Conservation (phyloP, 805 yeast genomes). For the Cyberlindnera misumaiensis region DNA sequence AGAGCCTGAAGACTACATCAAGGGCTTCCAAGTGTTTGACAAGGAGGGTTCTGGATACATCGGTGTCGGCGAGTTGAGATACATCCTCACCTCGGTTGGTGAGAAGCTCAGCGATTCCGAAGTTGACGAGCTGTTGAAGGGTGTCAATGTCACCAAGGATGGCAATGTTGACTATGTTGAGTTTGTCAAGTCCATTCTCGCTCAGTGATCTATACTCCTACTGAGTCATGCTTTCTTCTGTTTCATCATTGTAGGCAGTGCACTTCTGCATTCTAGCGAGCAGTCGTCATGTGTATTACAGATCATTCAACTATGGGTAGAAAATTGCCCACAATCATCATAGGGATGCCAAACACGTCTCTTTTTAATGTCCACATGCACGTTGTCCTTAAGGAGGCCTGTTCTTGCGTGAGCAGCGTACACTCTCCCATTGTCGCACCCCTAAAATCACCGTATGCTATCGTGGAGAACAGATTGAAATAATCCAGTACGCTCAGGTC, state of each 20-base stretch:
- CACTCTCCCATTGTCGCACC: conserved; percentile 89
- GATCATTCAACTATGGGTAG: conserved; percentile 48
- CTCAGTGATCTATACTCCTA: conserved; percentile 46
- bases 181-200: conserved; percentile 87
- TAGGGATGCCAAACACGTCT: conserved; percentile 93
- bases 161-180: conserved; percentile 94
- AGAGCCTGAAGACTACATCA: conserved; percentile 81
- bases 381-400: conserved; percentile 57
- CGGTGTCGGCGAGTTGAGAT: conserved; percentile 94
- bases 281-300: too few species aligned
- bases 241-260: too few species aligned
- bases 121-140: conserved; percentile 93
- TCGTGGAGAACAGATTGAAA: conserved; percentile 74
- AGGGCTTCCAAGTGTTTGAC: conserved; percentile 96
- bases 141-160: conserved; percentile 87
- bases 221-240: too few species aligned
- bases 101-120: conserved; percentile 87
- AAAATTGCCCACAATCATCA: conserved; percentile 94
- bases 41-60: conserved; percentile 93
- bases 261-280: too few species aligned
- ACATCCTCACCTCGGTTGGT: conserved; percentile 91
- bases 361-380: conserved; percentile 91
- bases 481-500: conserved; percentile 83
- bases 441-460: conserved; percentile 85
- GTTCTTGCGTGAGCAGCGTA: conserved; percentile 57